Percentiles rank a stretch among this genome's conserved stretches.
These are phyloP conservation scores for Dianthus caryophyllus DNA, from an alignment of 148 eudicot genomes.

Conservation along the genomic window DNA sequence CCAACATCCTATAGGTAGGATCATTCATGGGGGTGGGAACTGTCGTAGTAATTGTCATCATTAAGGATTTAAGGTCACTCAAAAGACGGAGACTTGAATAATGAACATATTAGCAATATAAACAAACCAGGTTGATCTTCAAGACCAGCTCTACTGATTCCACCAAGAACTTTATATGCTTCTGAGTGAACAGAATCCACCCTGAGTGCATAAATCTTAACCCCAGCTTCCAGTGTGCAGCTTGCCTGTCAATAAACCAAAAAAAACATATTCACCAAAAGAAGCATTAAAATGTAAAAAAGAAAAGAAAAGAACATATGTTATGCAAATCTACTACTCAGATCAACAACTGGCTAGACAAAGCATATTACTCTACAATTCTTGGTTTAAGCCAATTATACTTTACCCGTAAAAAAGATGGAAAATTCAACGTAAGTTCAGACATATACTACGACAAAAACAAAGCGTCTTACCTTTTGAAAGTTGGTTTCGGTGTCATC, in stretches of 20 bases:
- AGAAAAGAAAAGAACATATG: not conserved
- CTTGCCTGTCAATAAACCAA: conserved; percentile 49
- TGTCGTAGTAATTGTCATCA: too few relatives aligned
- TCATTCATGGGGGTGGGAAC: too few relatives aligned
- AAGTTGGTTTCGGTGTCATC: conserved; percentile 80
- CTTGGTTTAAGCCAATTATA: not conserved
- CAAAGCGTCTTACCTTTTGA: conserved; percentile 53
- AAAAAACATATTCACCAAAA: not conserved
- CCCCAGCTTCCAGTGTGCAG: conserved; percentile 97
- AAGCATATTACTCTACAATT: not conserved
- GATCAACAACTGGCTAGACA: not conserved
- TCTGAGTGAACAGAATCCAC: conserved; percentile 97
- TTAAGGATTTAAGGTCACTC: too few relatives aligned
- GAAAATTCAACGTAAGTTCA: not conserved
- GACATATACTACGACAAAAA: not conserved
- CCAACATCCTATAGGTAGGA: too few relatives aligned
- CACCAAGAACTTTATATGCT: conserved; percentile 97
- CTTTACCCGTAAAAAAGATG: not conserved
- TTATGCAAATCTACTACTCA: not conserved
- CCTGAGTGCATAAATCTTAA: conserved; percentile 87
- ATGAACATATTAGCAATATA: not conserved
- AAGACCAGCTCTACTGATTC: conserved; percentile 85
- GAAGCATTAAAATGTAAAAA: conserved; percentile 1
- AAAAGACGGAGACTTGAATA: too few relatives aligned
- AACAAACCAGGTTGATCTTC: conserved; percentile 57